Evolutionary conservation across 2,329 filamentous ascomycete species (phyloP).

Genomic region (Hymenoscyphus occultus): DNA sequence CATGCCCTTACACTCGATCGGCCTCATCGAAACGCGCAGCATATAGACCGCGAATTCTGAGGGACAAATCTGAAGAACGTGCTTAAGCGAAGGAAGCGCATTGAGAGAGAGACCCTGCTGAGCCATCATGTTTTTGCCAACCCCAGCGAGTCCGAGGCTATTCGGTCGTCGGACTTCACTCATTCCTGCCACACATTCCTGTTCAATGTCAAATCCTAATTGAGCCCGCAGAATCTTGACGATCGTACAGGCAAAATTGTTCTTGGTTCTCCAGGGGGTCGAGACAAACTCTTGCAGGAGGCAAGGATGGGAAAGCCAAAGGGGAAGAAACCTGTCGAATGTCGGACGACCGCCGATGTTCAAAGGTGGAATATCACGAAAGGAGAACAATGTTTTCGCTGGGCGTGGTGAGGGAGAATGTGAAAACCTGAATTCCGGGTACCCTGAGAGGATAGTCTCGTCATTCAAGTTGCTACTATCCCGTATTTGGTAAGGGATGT

Average conservation of each 20-base stretch:
- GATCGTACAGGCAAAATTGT: constrained; percentile 36
- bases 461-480: not conserved
- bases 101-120: constrained; percentile 17
- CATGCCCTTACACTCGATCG: constrained; percentile 28
- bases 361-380: not conserved
- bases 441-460: constrained; percentile 11
- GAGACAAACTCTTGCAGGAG: constrained; percentile 40
- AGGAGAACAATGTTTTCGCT: not conserved
- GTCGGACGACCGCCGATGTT: constrained; percentile 5
- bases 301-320: constrained; percentile 40
- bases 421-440: constrained; percentile 12
- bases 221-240: constrained; percentile 42
- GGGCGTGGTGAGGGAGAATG: not conserved
- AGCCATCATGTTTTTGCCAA: constrained; percentile 35
- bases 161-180: constrained; percentile 37
- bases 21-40: constrained; percentile 28
- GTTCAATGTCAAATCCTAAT: constrained; percentile 40
- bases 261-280: constrained; percentile 38
- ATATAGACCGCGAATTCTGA: constrained; percentile 31
- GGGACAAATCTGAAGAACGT: constrained; percentile 25
- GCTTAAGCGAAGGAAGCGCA: constrained; percentile 27
- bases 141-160: constrained; percentile 35
- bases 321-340: constrained; percentile 34
- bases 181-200: constrained; percentile 40
- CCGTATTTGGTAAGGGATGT: not conserved